phyloP scores from a whole-genome alignment of 2,329 filamentous ascomycete species.

The Alternaria rosae region DNA sequence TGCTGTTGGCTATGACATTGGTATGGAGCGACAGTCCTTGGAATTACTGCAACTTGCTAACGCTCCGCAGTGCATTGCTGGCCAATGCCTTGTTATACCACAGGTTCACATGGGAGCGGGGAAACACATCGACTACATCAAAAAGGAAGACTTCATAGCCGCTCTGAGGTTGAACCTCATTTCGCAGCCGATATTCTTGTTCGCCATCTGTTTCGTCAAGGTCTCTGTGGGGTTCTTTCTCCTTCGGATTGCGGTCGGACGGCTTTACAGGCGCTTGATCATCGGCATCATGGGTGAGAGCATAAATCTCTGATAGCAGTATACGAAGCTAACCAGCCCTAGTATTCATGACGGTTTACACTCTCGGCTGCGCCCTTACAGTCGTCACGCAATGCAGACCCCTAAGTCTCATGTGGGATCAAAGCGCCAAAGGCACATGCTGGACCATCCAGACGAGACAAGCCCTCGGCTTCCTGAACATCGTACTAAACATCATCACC shows the following conservation, averaged over 20 bases:
- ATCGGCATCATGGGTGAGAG: constrained; percentile 54
- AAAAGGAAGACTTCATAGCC: constrained; percentile 36
- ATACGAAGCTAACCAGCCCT: background rate
- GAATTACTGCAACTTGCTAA: constrained; percentile 4
- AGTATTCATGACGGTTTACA: constrained; percentile 57
- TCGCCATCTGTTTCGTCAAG: constrained; percentile 58
- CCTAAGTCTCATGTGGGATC: constrained; percentile 57
- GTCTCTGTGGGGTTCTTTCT: constrained; percentile 60
- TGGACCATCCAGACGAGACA: constrained; percentile 50
- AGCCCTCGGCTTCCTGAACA: constrained; percentile 57
- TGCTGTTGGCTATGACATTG: constrained; percentile 52
- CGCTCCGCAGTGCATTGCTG: constrained; percentile 44
- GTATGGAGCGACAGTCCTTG: constrained; percentile 17
- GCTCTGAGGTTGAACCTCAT: constrained; percentile 59
- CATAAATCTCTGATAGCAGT: background rate
- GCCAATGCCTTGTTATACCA: constrained; percentile 52
- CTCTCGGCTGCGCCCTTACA: constrained; percentile 56
- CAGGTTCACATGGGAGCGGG: constrained; percentile 57
- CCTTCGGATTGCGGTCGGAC: constrained; percentile 53
- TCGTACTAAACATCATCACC: constrained; percentile 51
- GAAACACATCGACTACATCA: constrained; percentile 55
- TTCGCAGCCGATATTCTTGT: constrained; percentile 56
- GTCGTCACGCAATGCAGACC: constrained; percentile 60
- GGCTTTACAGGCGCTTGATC: constrained; percentile 53
- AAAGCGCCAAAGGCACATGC: constrained; percentile 50